Base-by-base conservation (phyloP, 805 yeast genomes). In the Candida xyloterini region DNA sequence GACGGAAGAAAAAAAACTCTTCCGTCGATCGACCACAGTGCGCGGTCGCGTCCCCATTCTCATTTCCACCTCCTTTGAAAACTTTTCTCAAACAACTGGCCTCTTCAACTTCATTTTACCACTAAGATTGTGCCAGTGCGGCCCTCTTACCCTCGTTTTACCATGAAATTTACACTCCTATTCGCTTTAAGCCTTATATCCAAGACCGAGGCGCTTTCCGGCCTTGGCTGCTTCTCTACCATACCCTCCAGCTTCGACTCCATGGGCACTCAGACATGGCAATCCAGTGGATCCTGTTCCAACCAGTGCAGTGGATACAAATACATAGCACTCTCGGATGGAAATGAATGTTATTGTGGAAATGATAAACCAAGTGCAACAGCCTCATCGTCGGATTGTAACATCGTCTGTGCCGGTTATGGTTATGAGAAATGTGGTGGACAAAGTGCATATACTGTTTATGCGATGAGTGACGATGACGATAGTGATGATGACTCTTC, bases 281-380 rank as follows among this genome's bases (percentile, higher is more conserved):
- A 84, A 62, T 71, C 88, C 7, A 72, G 78, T 13, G 66, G 73
- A 7, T 65, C 75, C 53, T 83, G 93, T 59, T 16, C 51, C 3
- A 65, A 68, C 42, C 48, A 53, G 7, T 65, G 67, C 46, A 82
- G 61, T 5, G 55, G 48, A n/a, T 40, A 55, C 38, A 72, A 73
- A 7, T 65, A 61, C 52, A 73, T 73, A 29, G 89, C 83, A 3
- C 56, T 77, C 24, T 57, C 70, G 10, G 60, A 69, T 35, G 86
- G 88, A 7, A 52, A 67, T 18, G 58, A 60, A 14, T 85, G 95
- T 59, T 83, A 73, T 53, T 85, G 95, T 60, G 91, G 91, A 20
- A 63, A 71, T 51, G 45, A 64, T 1, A 42, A 60, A 1, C 69
- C 78, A 3, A 48, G 56, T 9, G 43, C 51, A 3, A 22, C 62